These are phyloP conservation scores for Trichophyton schoenleinii DNA, from an alignment of 2,329 filamentous ascomycete genomes.

Conservation along the genomic window DNA sequence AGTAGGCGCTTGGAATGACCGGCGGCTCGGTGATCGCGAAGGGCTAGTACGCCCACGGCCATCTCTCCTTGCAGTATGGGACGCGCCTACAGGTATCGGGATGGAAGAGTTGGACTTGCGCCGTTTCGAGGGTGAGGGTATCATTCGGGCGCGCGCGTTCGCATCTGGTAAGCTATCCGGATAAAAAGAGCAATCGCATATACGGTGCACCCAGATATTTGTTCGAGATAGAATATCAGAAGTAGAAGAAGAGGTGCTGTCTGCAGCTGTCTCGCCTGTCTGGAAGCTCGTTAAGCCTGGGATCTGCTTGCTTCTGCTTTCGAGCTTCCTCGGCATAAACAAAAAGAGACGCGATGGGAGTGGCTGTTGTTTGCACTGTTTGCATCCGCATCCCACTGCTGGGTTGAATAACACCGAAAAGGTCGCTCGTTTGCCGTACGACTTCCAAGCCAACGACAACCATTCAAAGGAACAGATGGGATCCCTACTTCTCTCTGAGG, in stretches of 20 bases:
- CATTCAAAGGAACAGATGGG: neutral
- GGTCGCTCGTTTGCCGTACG: neutral
- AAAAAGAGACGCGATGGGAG: neutral
- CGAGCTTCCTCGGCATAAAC: neutral
- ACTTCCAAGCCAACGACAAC: neutral
- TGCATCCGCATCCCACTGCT: neutral
- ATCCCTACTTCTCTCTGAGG: neutral
- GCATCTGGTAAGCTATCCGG: neutral
- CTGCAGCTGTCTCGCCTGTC: neutral
- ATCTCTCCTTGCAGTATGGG: conserved; percentile 20
- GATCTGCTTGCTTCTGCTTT: too few relatives aligned
- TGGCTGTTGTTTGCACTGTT: conserved; percentile 2
- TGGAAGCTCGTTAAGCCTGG: neutral
- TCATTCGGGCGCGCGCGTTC: conserved; percentile 28
- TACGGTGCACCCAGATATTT: neutral
- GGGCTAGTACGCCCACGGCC: conserved; percentile 18
- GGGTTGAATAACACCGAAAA: neutral
- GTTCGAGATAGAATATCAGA: neutral
- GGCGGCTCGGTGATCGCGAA: conserved; percentile 27
- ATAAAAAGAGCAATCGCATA: neutral
- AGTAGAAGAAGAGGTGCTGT: neutral
- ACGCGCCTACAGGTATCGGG: conserved; percentile 32
- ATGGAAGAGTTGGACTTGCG: conserved; percentile 49
- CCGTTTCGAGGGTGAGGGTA: conserved; percentile 46
- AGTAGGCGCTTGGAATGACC: conserved; percentile 56